Conservation (phyloP, 2,329 filamentous ascomycete genomes). For the Metarhizium sp. region DNA sequence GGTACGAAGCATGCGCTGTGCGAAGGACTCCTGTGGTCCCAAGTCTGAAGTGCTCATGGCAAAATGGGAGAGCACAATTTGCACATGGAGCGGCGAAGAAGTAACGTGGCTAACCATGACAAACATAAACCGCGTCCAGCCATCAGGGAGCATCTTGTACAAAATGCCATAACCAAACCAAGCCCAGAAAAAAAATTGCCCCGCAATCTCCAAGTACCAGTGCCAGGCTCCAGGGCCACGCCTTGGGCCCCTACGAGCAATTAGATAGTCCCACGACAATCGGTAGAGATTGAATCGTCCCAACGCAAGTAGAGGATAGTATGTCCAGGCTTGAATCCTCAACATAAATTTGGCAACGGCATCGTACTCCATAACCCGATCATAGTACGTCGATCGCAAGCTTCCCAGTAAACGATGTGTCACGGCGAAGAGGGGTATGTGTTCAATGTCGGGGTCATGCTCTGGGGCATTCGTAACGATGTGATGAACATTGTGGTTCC, state of each 20-base stretch:
- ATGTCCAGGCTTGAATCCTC: slow-evolving; percentile 69
- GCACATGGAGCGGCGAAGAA: slow-evolving; percentile 74
- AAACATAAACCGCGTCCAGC: slow-evolving; percentile 61
- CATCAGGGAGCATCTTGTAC: slow-evolving; percentile 62
- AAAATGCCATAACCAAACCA: slow-evolving; percentile 81
- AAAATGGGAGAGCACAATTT: slow-evolving; percentile 88
- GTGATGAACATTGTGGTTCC: slow-evolving; percentile 92
- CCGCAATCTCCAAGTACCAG: slow-evolving; percentile 66
- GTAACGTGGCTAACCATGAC: slow-evolving; percentile 73
- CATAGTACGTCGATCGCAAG: slow-evolving; percentile 74
- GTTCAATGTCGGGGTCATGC: slow-evolving; percentile 91
- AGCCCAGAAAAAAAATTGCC: slow-evolving; percentile 73
- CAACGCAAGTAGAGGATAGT: slow-evolving; percentile 72
- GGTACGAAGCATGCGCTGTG: slow-evolving; percentile 83
- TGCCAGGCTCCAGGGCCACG: slow-evolving; percentile 78
- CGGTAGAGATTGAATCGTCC: slow-evolving; percentile 83
- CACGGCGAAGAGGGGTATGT: slow-evolving; percentile 82
- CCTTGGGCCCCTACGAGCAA: slow-evolving; percentile 59
- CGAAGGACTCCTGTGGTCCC: slow-evolving; percentile 75
- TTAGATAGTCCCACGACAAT: slow-evolving; percentile 69
- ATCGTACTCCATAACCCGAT: slow-evolving; percentile 71
- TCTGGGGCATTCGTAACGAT: slow-evolving; percentile 93
- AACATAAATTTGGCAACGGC: slow-evolving; percentile 60
- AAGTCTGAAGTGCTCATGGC: slow-evolving; percentile 87
- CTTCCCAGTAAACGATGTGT: slow-evolving; percentile 70